Evolutionary conservation across 345 rosid species (phyloP).

Genomic region (Capsella bursapastoris): DNA sequence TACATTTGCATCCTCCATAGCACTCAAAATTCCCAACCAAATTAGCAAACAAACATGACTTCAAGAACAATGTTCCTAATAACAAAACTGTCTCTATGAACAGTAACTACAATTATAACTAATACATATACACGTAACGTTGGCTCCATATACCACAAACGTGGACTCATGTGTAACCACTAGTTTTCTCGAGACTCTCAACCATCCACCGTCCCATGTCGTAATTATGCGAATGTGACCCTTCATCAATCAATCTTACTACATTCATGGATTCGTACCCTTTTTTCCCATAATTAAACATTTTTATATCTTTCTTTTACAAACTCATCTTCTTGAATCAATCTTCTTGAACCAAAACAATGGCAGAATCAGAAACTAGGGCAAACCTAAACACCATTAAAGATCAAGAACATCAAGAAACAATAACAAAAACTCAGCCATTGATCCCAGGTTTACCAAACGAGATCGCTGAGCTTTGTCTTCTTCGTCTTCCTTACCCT

Average conservation of each 20-base stretch:
- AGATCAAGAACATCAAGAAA: slow-evolving; percentile 13
- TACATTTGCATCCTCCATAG: not conserved
- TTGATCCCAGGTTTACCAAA: slow-evolving; percentile 75
- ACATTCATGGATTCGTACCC: not conserved
- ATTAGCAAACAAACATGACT: not conserved
- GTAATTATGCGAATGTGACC: slow-evolving; percentile 18
- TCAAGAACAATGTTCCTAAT: not conserved
- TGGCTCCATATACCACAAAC: slow-evolving; percentile 11
- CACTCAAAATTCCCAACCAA: not conserved
- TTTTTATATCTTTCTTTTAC: not conserved
- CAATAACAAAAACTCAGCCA: slow-evolving; percentile 39
- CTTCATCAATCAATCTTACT: not conserved
- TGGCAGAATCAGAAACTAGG: slow-evolving; percentile 13
- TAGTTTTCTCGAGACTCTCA: slow-evolving; percentile 30
- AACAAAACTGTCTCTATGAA: not conserved
- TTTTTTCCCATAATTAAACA: not conserved
- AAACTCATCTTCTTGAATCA: slow-evolving; percentile 10
- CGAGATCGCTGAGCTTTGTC: slow-evolving; percentile 70
- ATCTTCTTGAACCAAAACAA: not conserved
- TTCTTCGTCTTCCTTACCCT: slow-evolving; percentile 70
- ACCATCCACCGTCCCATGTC: slow-evolving; percentile 26
- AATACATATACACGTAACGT: not conserved
- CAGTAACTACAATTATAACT: not conserved
- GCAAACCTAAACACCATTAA: not conserved
- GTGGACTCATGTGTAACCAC: slow-evolving; percentile 39